Evolutionary conservation across 352 stramenopile species (phyloP).

Genomic region (Pythium biforme): DNA sequence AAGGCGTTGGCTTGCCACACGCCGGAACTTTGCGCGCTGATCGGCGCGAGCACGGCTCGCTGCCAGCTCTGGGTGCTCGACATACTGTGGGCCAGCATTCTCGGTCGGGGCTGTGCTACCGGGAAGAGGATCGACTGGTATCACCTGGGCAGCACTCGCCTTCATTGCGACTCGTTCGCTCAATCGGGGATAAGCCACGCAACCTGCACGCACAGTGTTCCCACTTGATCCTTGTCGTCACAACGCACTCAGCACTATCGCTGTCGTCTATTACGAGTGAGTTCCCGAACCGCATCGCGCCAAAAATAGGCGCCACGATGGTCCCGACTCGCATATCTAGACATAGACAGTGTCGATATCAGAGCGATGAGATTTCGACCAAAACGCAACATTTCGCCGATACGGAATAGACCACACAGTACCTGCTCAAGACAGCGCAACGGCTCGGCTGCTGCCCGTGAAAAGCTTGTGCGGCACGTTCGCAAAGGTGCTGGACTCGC

Average conservation of each 20-base stretch:
- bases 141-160: background rate
- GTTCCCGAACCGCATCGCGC: background rate
- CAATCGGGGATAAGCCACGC: background rate
- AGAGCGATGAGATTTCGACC: background rate
- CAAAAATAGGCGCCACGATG: background rate
- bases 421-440: conserved; percentile 15
- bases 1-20: background rate
- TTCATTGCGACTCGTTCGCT: background rate
- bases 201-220: background rate
- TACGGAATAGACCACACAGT: background rate
- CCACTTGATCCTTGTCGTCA: background rate
- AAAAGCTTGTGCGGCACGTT: conserved; percentile 62
- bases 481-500: conserved; percentile 37
- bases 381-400: too few species aligned
- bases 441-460: conserved; percentile 37
- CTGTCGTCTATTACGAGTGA: background rate
- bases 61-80: too few species aligned
- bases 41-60: background rate
- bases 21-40: background rate
- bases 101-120: background rate
- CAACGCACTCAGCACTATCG: too few species aligned
- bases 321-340: too few species aligned
- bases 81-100: background rate
- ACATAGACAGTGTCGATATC: background rate
- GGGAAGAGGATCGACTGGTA: background rate